phyloP scores from a whole-genome alignment of 768 basidiomycete genomes.

The Daedalea quercina region DNA sequence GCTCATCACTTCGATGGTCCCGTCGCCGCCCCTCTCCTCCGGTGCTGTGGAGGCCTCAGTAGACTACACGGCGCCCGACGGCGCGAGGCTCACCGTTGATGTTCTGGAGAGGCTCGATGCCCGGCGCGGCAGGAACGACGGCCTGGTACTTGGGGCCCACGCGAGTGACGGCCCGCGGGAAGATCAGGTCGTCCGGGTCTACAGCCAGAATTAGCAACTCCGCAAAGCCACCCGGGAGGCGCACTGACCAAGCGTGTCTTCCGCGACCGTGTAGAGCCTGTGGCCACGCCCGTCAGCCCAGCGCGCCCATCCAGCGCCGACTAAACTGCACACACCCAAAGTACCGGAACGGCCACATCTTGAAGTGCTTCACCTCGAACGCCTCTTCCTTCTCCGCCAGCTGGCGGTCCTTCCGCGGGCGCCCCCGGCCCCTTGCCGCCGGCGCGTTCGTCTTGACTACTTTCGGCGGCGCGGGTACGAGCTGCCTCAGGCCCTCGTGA shows the following conservation, averaged over 20 bases:
- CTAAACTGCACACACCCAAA: slow-evolving; percentile 68
- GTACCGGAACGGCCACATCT: slow-evolving; percentile 93
- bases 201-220: slow-evolving; percentile 23
- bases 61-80: too few relatives aligned
- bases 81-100: too few relatives aligned
- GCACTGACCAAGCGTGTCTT: slow-evolving; percentile 78
- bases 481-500: slow-evolving; percentile 54
- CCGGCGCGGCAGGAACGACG: slow-evolving; percentile 35
- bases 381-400: slow-evolving; percentile 76
- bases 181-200: slow-evolving; percentile 97
- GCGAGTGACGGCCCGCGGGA: slow-evolving; percentile 89
- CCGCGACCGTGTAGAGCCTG: slow-evolving; percentile 85
- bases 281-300: slow-evolving; percentile 10
- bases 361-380: slow-evolving; percentile 75
- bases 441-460: slow-evolving; percentile 69
- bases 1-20: slow-evolving; percentile 67
- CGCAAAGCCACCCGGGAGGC: neutral
- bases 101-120: slow-evolving; percentile 20
- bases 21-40: slow-evolving; percentile 63
- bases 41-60: slow-evolving; percentile 10
- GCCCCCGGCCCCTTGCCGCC: slow-evolving; percentile 62
- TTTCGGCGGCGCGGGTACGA: slow-evolving; percentile 50
- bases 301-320: neutral
- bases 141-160: slow-evolving; percentile 85
- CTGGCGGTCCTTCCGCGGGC: slow-evolving; percentile 69